These are phyloP conservation scores for Syzygium oleosum DNA, from an alignment of 345 rosid genomes.

Conservation along the genomic window DNA sequence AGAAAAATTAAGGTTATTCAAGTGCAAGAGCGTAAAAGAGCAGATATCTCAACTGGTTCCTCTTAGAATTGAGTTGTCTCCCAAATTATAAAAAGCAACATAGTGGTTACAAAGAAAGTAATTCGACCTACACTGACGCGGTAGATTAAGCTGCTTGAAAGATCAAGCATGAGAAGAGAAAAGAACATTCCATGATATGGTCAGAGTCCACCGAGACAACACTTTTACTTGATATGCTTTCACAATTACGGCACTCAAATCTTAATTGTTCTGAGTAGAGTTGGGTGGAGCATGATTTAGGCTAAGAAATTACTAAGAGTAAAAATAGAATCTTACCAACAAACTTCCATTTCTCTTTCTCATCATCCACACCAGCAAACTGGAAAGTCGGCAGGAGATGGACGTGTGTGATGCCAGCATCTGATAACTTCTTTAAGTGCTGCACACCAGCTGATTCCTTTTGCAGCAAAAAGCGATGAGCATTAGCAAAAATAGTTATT, in stretches of 20 bases:
- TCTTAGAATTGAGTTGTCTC: background rate
- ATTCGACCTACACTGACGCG: background rate
- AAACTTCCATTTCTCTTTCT: slow-evolving; percentile 75
- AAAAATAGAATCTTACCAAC: slow-evolving; percentile 39
- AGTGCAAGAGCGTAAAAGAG: background rate
- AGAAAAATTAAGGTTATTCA: background rate
- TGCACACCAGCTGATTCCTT: slow-evolving; percentile 74
- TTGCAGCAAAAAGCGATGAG: background rate
- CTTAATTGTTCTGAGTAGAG: background rate
- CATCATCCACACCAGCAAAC: slow-evolving; percentile 79
- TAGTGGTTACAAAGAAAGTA: background rate
- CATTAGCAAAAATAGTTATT: background rate
- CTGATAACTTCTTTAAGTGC: slow-evolving; percentile 72
- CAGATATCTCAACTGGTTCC: background rate
- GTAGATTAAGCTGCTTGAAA: background rate
- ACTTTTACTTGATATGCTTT: background rate
- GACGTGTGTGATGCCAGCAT: slow-evolving; percentile 85
- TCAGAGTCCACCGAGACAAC: background rate
- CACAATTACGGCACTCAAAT: background rate
- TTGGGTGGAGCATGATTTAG: background rate
- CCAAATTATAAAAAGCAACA: background rate
- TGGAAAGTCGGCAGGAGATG: slow-evolving; percentile 89
- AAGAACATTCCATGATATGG: background rate
- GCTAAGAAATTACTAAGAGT: background rate
- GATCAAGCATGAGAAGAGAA: background rate